These are phyloP conservation scores for Microsporum ferrugineum DNA, from an alignment of 2,329 filamentous ascomycete species.

Conservation along the genomic window DNA sequence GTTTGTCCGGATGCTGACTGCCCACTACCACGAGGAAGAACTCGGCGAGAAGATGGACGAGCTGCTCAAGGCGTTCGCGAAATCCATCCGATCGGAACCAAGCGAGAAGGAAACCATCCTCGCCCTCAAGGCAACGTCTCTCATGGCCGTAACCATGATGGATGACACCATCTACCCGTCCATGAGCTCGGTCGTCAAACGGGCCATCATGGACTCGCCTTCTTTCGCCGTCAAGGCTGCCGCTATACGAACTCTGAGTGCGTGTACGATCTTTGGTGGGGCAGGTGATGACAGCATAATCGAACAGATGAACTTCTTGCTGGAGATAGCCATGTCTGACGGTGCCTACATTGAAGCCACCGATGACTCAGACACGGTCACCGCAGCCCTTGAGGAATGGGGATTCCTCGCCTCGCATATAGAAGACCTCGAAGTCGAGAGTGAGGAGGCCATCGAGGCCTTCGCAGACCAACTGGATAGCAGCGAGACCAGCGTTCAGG, in stretches of 20 bases:
- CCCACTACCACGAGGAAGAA: slow-evolving; percentile 54
- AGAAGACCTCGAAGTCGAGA: slow-evolving; percentile 60
- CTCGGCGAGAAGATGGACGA: slow-evolving; percentile 50
- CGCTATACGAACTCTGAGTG: slow-evolving; percentile 61
- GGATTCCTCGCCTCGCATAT: slow-evolving; percentile 67
- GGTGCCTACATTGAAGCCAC: slow-evolving; percentile 59
- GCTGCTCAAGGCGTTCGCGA: slow-evolving; percentile 53
- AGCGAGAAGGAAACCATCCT: slow-evolving; percentile 58
- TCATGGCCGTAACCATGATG: slow-evolving; percentile 57
- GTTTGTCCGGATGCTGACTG: slow-evolving; percentile 55
- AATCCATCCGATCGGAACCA: slow-evolving; percentile 57
- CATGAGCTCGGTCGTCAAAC: slow-evolving; percentile 48
- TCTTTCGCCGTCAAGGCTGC: slow-evolving; percentile 54
- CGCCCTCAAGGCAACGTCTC: slow-evolving; percentile 59
- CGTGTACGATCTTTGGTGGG: slow-evolving; percentile 65
- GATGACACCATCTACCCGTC: slow-evolving; percentile 56
- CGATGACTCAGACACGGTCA: slow-evolving; percentile 60
- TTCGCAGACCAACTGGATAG: slow-evolving; percentile 80
- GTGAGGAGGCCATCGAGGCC: slow-evolving; percentile 61
- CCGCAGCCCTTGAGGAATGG: slow-evolving; percentile 67
- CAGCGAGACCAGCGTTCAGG: slow-evolving; percentile 58
- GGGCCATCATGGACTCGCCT: slow-evolving; percentile 54
- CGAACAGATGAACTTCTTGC: slow-evolving; percentile 61
- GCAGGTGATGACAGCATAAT: slow-evolving; percentile 56
- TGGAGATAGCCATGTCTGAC: slow-evolving; percentile 70